Conservation (phyloP, 2,329 filamentous ascomycete genomes). For the Paracorniculantispora psalliotae region DNA sequence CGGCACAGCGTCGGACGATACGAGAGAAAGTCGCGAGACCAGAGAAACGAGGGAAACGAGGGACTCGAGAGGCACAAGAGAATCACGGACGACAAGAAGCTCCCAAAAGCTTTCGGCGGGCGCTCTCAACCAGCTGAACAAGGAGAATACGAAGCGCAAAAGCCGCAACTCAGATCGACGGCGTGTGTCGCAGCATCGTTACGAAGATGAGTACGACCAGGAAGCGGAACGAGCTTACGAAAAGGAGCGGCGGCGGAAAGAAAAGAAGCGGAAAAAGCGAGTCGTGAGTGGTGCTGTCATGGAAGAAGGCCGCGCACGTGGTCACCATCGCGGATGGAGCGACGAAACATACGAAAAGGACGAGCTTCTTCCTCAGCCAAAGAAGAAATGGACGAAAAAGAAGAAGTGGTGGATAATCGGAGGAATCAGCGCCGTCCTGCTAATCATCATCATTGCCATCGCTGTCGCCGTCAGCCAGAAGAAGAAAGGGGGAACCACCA, state of each 20-base stretch:
- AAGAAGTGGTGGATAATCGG: constrained; percentile 62
- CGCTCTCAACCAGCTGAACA: constrained; percentile 62
- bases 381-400: constrained; percentile 49
- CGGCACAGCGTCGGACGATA: constrained; percentile 30
- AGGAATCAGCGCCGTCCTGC: constrained; percentile 46
- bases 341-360: constrained; percentile 45
- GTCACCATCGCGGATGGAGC: constrained; percentile 35
- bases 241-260: constrained; percentile 31
- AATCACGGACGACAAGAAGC: constrained; percentile 9
- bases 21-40: constrained; percentile 17
- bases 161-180: constrained; percentile 43
- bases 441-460: constrained; percentile 60
- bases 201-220: constrained; percentile 13
- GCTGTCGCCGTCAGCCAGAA: constrained; percentile 64
- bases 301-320: constrained; percentile 54
- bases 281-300: constrained; percentile 66
- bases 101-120: constrained; percentile 40
- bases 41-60: constrained; percentile 14
- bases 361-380: constrained; percentile 39
- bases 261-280: constrained; percentile 46
- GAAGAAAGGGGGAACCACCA: constrained; percentile 30
- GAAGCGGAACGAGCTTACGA: constrained; percentile 18
- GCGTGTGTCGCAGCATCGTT: constrained; percentile 15
- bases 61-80: constrained; percentile 22
- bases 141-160: constrained; percentile 46